These are phyloP conservation scores for Smallanthus sonchifolius DNA, from an alignment of 129 eudicot genomes.

Conservation along the genomic window DNA sequence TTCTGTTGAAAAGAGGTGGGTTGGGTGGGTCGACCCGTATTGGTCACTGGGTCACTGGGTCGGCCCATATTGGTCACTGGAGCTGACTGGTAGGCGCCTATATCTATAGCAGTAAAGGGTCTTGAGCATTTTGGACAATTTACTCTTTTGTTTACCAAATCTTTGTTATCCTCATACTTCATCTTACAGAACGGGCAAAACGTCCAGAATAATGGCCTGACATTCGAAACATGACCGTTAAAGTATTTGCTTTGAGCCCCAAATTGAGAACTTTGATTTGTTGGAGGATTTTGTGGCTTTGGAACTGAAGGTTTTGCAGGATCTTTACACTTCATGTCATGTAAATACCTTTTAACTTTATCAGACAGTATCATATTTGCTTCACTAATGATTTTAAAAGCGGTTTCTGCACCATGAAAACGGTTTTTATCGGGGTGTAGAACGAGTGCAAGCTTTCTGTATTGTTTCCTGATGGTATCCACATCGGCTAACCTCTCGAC, in stretches of 20 bases:
- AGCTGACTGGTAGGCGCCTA: slow-evolving; percentile 23
- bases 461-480: slow-evolving; percentile 62
- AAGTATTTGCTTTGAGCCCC: slow-evolving; percentile 19
- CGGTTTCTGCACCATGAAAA: slow-evolving; percentile 92
- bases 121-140: slow-evolving; percentile 45
- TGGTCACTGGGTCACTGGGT: slow-evolving; percentile 1
- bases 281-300: slow-evolving; percentile 34
- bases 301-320: neutral
- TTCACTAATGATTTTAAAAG: slow-evolving; percentile 80
- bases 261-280: slow-evolving; percentile 24
- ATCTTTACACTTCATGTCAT: slow-evolving; percentile 43
- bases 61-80: too few relatives aligned
- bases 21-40: slow-evolving; percentile 17
- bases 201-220: slow-evolving; percentile 39
- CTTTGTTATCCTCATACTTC: slow-evolving; percentile 33
- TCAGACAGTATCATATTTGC: slow-evolving; percentile 76
- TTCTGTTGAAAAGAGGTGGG: slow-evolving; percentile 19
- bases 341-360: slow-evolving; percentile 37
- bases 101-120: slow-evolving; percentile 33
- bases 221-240: slow-evolving; percentile 4
- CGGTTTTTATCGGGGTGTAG: slow-evolving; percentile 95
- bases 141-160: slow-evolving; percentile 21
- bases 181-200: slow-evolving; percentile 45
- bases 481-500: slow-evolving; percentile 66
- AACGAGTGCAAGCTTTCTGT: slow-evolving; percentile 68